phyloP scores from a whole-genome alignment of 805 yeast species.

The Lipomyces anomalus region DNA sequence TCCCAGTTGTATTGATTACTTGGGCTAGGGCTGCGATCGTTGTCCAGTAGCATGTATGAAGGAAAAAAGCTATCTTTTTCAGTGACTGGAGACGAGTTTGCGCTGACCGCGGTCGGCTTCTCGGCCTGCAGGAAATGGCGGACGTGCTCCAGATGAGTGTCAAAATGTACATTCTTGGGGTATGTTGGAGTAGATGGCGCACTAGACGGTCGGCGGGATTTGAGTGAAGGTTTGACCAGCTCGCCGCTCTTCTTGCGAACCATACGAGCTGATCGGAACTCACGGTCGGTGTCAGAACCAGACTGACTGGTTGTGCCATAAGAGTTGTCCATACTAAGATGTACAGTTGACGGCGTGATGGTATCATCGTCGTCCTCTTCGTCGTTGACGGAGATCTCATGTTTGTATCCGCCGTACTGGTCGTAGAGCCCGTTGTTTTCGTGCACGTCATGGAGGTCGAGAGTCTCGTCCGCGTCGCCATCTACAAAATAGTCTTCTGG shows the following conservation, averaged over 20 bases:
- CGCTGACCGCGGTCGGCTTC: conserved; percentile 70
- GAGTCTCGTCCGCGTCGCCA: no score
- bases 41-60: no score
- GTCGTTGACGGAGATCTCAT: conserved; percentile 27
- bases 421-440: no score
- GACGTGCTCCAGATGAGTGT: conserved; percentile 52
- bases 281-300: conserved; percentile 2
- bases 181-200: conserved; percentile 47
- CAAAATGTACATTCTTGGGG: conserved; percentile 77
- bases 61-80: conserved; percentile 34
- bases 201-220: conserved; percentile 35
- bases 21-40: conserved; percentile 6
- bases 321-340: no score
- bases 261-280: conserved; percentile 30
- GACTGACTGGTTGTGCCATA: no score
- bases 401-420: no score
- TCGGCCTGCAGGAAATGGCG: conserved; percentile 68
- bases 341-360: no score
- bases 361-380: conserved; percentile 16
- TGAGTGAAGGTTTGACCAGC: conserved; percentile 67
- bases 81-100: conserved; percentile 54
- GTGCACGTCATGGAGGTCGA: no score
- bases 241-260: conserved; percentile 88
- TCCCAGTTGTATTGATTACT: conserved; percentile 30
- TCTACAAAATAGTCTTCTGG: no score